Evolutionary conservation across 164 flowering plant species (phyloP).

Genomic region (Kalanchoe fedtschenkoi): DNA sequence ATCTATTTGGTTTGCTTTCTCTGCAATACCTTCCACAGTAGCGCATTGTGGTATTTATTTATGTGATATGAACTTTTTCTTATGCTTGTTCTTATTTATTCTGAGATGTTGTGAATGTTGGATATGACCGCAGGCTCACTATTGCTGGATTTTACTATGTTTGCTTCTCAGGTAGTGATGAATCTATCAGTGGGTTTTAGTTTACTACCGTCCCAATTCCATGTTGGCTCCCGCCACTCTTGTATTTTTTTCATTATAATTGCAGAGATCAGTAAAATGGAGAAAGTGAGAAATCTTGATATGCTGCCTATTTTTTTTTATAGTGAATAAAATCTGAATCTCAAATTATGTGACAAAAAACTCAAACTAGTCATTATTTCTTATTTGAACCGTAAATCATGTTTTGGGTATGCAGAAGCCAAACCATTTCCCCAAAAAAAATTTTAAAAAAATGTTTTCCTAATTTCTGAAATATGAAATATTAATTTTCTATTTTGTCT

Average conservation of each 20-base stretch:
- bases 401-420: too few relatives aligned
- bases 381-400: too few relatives aligned
- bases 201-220: constrained; percentile 97
- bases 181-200: constrained; percentile 83
- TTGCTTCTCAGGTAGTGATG: constrained; percentile 91
- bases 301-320: too few relatives aligned
- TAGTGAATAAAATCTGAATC: too few relatives aligned
- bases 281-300: background rate
- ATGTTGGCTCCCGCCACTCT: constrained; percentile 31
- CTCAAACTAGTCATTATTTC: too few relatives aligned
- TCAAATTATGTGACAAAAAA: too few relatives aligned
- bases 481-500: background rate
- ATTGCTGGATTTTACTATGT: constrained; percentile 97
- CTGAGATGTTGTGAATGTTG: constrained; percentile 99
- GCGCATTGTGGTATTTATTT: background rate
- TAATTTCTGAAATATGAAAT: background rate
- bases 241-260: background rate
- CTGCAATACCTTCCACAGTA: background rate
- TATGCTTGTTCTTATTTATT: constrained; percentile 7
- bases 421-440: too few relatives aligned
- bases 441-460: too few relatives aligned
- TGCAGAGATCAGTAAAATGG: background rate
- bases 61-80: background rate
- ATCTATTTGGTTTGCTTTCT: constrained; percentile 66
- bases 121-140: constrained; percentile 85